phyloP scores from a whole-genome alignment of 352 stramenopile species.

The Globisporangium mamillatum region DNA sequence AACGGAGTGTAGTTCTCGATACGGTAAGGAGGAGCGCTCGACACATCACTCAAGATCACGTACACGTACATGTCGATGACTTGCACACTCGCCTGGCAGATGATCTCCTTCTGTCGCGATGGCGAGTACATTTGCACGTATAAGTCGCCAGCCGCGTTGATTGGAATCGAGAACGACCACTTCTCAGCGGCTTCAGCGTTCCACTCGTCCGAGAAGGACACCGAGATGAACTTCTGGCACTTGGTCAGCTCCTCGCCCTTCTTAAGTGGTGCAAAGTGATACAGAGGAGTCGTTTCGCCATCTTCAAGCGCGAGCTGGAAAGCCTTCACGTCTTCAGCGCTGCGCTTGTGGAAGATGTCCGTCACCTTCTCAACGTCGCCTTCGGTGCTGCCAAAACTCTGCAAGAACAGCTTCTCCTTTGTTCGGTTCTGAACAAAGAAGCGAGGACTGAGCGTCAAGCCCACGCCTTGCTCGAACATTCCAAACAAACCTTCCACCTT shows the following conservation, averaged over 20 bases:
- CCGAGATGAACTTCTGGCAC: conserved; percentile 75
- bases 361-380: conserved; percentile 58
- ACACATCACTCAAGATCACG: conserved; percentile 82
- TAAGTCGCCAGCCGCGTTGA: conserved; percentile 73
- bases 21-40: conserved; percentile 72
- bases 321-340: conserved; percentile 51
- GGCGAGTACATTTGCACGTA: conserved; percentile 83
- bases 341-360: conserved; percentile 74
- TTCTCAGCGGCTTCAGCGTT: conserved; percentile 40
- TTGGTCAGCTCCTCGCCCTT: conserved; percentile 55
- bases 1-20: conserved; percentile 89
- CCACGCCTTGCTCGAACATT: conserved; percentile 70
- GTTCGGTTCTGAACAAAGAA: conserved; percentile 85
- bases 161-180: conserved; percentile 81
- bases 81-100: conserved; percentile 83
- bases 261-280: conserved; percentile 78
- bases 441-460: conserved; percentile 73
- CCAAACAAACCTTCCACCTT: conserved; percentile 84
- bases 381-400: conserved; percentile 67
- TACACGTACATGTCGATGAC: conserved; percentile 90
- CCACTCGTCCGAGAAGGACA: conserved; percentile 77
- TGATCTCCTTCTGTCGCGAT: conserved; percentile 65
- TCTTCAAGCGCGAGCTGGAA: conserved; percentile 48
- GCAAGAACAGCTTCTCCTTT: conserved; percentile 75
- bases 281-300: conserved; percentile 66